Conservation (phyloP, 1,139 yeast genomes). For the Yamadazyma triangularis region DNA sequence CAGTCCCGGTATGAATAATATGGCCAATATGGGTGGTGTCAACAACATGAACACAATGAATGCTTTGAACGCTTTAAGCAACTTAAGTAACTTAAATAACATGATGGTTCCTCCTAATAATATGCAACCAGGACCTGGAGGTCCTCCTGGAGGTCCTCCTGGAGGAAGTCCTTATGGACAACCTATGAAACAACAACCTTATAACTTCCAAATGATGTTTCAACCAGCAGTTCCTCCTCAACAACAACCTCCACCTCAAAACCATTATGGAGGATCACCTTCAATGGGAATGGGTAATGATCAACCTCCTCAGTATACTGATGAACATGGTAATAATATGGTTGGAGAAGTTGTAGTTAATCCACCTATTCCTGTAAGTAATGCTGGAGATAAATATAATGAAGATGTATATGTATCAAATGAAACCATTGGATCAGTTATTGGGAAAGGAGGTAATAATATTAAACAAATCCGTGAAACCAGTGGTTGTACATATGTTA, state of each 20-base stretch:
- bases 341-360: constrained; percentile 43
- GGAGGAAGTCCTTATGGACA: constrained; percentile 11
- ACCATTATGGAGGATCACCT: constrained; percentile 5
- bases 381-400: constrained; percentile 42
- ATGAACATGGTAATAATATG: constrained; percentile 43
- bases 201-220: constrained; percentile 41
- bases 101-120: constrained; percentile 13
- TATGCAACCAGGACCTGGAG: constrained; percentile 6
- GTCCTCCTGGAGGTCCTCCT: not conserved
- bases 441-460: constrained; percentile 83
- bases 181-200: constrained; percentile 10
- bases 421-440: constrained; percentile 75
- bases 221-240: constrained; percentile 37
- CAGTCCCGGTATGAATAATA: not conserved
- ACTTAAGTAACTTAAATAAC: constrained; percentile 13
- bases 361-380: constrained; percentile 35
- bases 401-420: constrained; percentile 78
- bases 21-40: constrained; percentile 2
- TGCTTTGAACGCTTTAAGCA: constrained; percentile 11
- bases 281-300: constrained; percentile 16
- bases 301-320: constrained; percentile 36
- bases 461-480: constrained; percentile 74
- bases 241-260: constrained; percentile 9
- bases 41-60: constrained; percentile 8
- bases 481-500: constrained; percentile 70